Evolutionary conservation across 169 alveolate genomes (phyloP), one percentile per base, ranked within the genome.

Genomic region (Plasmodium sp.): DNA sequence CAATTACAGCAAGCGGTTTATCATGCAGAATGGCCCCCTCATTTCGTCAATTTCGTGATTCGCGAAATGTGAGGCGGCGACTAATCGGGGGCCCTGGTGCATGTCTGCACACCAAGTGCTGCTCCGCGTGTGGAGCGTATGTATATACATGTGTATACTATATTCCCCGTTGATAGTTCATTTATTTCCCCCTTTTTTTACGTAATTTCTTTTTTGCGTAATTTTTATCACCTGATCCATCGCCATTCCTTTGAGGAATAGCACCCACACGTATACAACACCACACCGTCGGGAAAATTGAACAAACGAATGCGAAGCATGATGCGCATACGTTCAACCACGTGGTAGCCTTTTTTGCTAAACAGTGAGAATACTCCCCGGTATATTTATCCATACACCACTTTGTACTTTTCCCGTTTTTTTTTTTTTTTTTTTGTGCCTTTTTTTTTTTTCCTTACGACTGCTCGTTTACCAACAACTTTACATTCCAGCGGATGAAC

Each of bases 1-100:
- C 62, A 85, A 85, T 54, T 74, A 27, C 71, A 85, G 79, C 48
- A 85, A 85, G 80, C 34, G 18, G n/a, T 74, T 51, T 48, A 85
- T 85, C 54, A 75, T 33, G 86, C 51, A 85, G 41, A 85, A 85
- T 51, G 62, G 73, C 67, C 36, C 81, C 34, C 6, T 85, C 81
- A 67, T 75, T 18, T 73, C 93, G 14, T 85, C 93, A 22, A 75
- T 85, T 14, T 34, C 18, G 9, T 85, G 85, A 85, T 31, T 31
- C 36, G 16, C 43, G 6, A 77, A 39, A 18, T 27, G 5, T 74
- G 12, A 36, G 27, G 39, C 10, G 41, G 16, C 33, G 10, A 2
- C 6, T 27, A 18, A 27, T 27, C 6, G 22, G 62, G 16, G 22
- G 62, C 3, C 6, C 9, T 51, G 62, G 7, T 51, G 27, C 62